Evolutionary conservation across 2,329 filamentous ascomycete genomes (phyloP).

Genomic region (Mycosphaerella sp.): DNA sequence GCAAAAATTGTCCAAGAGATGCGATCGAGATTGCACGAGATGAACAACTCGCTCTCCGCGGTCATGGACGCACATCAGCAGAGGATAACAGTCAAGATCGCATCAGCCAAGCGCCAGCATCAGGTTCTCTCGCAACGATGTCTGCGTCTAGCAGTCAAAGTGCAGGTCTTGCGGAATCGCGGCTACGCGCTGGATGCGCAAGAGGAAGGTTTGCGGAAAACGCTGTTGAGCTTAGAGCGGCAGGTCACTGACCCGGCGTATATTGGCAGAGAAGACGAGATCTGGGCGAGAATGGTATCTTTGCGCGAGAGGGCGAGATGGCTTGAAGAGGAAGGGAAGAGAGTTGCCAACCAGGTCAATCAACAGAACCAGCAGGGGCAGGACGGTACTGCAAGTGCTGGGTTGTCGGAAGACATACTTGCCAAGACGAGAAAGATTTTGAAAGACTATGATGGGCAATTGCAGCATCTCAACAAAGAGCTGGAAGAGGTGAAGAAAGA

Average conservation of each 20-base stretch:
- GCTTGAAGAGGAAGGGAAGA: conserved; percentile 67
- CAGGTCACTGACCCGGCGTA: conserved; percentile 68
- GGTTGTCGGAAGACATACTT: conserved; percentile 64
- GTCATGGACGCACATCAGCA: conserved; percentile 73
- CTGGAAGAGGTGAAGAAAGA: conserved; percentile 54
- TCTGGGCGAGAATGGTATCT: conserved; percentile 75
- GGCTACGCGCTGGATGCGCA: conserved; percentile 74
- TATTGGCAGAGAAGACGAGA: conserved; percentile 70
- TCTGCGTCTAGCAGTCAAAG: conserved; percentile 67
- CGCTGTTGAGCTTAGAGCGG: conserved; percentile 63
- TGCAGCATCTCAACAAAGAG: conserved; percentile 66
- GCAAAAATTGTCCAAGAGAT: conserved; percentile 62
- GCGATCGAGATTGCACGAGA: conserved; percentile 68
- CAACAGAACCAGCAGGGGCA: conserved; percentile 40
- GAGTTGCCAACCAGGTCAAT: conserved; percentile 48
- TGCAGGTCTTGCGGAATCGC: conserved; percentile 72
- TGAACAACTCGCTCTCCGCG: conserved; percentile 66
- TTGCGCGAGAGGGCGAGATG: conserved; percentile 66
- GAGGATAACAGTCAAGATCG: conserved; percentile 65
- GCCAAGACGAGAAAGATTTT: conserved; percentile 72
- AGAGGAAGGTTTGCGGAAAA: conserved; percentile 71
- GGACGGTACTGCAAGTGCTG: conserved; percentile 45
- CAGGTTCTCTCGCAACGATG: conserved; percentile 66
- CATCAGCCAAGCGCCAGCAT: conserved; percentile 67
- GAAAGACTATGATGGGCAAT: conserved; percentile 74